Base-by-base conservation (phyloP, 2,329 filamentous ascomycete genomes). In the Curvularia eragrostidis region DNA sequence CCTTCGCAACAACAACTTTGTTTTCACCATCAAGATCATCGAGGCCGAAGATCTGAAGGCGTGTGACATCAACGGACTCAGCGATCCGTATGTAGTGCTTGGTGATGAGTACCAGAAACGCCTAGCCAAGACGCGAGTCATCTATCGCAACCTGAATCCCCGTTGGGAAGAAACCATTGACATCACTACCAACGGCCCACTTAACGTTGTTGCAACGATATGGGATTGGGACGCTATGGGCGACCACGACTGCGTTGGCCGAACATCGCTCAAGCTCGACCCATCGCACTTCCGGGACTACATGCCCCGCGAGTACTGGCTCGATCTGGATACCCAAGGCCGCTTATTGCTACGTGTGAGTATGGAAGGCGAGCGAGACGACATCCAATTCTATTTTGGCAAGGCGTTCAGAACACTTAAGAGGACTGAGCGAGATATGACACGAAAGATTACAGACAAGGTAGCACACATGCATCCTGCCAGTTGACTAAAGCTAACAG, bases 141-240 rank as follows among this genome's bases (percentile, higher is more conserved):
- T 99, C 49, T 93, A 94, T 77, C 88, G 88, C 68, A 97, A 88
- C 67, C 84, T 99, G 43, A 98, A 96, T 74, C 95, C 95, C 26
- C 89, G 94, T 19, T 99, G 95, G 94, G 95, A 99, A 68, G 95
- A 98, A 80, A 92, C 93, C 1, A 90, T 98, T 48, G 95, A 99
- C 73, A 96, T 99, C 63, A 95, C 93, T 19, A 96, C 96, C 0
- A 89, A 91, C 62, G 92, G 93, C 0, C 88, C 95, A 10, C 84
- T 99, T 56, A 97, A 98, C 69, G 87, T 99, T 65, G 96, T 98
- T 71, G 93, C 94, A 30, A 99, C 95, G 0, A 90, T 98, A 41
- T 99, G 95, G 95, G 95, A 99, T 78, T 96, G 95, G 84, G 95
- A 99, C 79, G 93, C 92, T 13, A 89, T 99, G 68, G 95, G 95